Conservation (phyloP, 805 yeast genomes). For the Zygoascus tannicola region DNA sequence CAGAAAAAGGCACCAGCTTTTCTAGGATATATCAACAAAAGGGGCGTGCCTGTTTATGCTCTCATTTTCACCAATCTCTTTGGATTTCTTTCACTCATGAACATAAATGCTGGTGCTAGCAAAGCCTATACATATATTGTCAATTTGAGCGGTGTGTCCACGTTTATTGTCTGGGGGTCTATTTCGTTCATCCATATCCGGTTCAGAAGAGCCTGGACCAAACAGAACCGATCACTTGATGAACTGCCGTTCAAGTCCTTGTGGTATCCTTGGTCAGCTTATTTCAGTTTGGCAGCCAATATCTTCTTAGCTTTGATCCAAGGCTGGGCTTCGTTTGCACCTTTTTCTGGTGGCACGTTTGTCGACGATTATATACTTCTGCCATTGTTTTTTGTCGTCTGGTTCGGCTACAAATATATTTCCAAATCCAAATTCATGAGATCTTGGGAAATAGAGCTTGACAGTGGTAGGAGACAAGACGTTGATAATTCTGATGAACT, state of each 20-base stretch:
- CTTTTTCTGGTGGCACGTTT: constrained; percentile 46
- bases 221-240: constrained; percentile 32
- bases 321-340: constrained; percentile 57
- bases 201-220: constrained; percentile 41
- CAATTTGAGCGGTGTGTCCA: constrained; percentile 56
- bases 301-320: constrained; percentile 49
- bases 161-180: constrained; percentile 59
- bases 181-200: constrained; percentile 48
- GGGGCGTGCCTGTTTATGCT: constrained; percentile 60
- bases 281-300: constrained; percentile 41
- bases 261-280: constrained; percentile 45
- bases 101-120: constrained; percentile 49
- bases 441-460: constrained; percentile 34
- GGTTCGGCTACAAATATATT: constrained; percentile 30
- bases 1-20: constrained; percentile 52
- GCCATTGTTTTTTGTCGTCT: constrained; percentile 44
- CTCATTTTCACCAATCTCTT: constrained; percentile 44
- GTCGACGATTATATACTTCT: constrained; percentile 55
- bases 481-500: constrained; percentile 9
- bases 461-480: constrained; percentile 36
- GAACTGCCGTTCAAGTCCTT: constrained; percentile 47
- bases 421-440: constrained; percentile 34
- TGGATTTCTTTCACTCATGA: constrained; percentile 50
- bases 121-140: constrained; percentile 52
- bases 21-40: constrained; percentile 41